phyloP scores from a whole-genome alignment of 805 yeast genomes.

The Brettanomyces nanus region DNA sequence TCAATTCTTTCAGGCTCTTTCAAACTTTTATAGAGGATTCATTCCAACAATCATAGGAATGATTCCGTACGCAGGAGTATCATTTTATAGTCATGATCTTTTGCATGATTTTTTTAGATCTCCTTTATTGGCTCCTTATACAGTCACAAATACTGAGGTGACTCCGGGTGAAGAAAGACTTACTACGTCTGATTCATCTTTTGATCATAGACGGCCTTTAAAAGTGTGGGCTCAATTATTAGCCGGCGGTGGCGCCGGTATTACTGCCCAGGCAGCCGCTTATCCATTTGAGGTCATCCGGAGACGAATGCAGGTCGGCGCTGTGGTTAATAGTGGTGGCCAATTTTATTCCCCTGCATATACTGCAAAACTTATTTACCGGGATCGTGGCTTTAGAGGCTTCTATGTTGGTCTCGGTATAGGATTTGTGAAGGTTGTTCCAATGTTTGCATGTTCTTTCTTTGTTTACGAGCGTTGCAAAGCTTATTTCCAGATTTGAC shows the following conservation, averaged over 20 bases:
- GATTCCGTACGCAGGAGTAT: conserved; percentile 97
- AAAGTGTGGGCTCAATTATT: conserved; percentile 84
- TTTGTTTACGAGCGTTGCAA: conserved; percentile 89
- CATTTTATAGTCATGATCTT: conserved; percentile 88
- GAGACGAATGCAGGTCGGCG: conserved; percentile 93
- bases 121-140: conserved; percentile 42
- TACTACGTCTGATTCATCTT: conserved; percentile 26
- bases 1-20: conserved; percentile 30
- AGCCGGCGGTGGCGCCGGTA: conserved; percentile 96
- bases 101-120: conserved; percentile 80
- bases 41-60: conserved; percentile 90
- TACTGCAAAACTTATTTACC: conserved; percentile 53
- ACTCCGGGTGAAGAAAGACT: conserved; percentile 8
- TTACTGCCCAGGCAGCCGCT: conserved; percentile 92
- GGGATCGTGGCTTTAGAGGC: conserved; percentile 76
- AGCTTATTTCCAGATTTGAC: conserved; percentile 56
- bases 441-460: conserved; percentile 96
- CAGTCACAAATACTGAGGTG: conserved; percentile 29
- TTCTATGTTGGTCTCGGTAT: conserved; percentile 91
- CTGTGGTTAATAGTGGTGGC: conserved; percentile 52
- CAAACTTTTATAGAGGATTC: conserved; percentile 90
- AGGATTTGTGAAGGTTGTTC: conserved; percentile 90
- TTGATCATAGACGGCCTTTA: conserved; percentile 54
- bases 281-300: conserved; percentile 95
- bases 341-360: conserved; percentile 43